Evolutionary conservation across 1,284 basidiomycete species (phyloP).

Genomic region (Cryptococcus sp.): DNA sequence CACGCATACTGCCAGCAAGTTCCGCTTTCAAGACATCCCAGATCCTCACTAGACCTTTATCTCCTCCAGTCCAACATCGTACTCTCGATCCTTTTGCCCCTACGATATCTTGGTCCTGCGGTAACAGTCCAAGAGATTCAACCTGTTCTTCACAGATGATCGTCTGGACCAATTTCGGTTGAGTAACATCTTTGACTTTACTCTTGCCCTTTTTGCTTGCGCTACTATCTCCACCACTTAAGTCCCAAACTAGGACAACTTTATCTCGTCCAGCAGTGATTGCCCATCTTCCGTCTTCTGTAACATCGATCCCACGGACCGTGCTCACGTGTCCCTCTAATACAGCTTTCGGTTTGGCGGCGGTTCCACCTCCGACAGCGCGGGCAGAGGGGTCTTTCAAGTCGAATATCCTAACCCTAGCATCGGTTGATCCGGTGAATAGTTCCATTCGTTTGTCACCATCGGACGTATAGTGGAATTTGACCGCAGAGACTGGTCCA

Average conservation of each 20-base stretch:
- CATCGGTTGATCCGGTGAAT: conserved; percentile 83
- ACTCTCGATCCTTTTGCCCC: conserved; percentile 46
- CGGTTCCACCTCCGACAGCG: conserved; percentile 50
- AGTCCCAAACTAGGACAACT: conserved; percentile 84
- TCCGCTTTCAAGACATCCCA: conserved; percentile 73
- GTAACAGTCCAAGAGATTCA: conserved; percentile 69
- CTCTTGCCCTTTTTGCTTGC: conserved; percentile 34
- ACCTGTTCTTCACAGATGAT: conserved; percentile 81
- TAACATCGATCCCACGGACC: conserved; percentile 78
- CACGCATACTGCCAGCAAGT: conserved; percentile 58
- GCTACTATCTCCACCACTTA: conserved; percentile 17
- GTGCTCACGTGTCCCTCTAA: conserved; percentile 89
- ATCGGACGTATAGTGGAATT: conserved; percentile 65
- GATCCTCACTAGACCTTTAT: conserved; percentile 73
- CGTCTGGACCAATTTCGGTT: conserved; percentile 69
- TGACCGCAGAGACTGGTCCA: conserved; percentile 84
- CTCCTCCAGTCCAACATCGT: conserved; percentile 79
- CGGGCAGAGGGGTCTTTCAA: conserved; percentile 60
- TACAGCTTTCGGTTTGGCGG: conserved; percentile 66
- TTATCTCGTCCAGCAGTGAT: conserved; percentile 86
- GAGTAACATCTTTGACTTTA: conserved; percentile 57
- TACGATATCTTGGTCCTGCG: conserved; percentile 47
- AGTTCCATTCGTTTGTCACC: conserved; percentile 62
- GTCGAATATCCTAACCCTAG: conserved; percentile 84
- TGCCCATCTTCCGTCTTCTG: conserved; percentile 77